Base-by-base conservation (phyloP, 371 early-diverging fungal genomes). In the Apophysomyces variabilis region DNA sequence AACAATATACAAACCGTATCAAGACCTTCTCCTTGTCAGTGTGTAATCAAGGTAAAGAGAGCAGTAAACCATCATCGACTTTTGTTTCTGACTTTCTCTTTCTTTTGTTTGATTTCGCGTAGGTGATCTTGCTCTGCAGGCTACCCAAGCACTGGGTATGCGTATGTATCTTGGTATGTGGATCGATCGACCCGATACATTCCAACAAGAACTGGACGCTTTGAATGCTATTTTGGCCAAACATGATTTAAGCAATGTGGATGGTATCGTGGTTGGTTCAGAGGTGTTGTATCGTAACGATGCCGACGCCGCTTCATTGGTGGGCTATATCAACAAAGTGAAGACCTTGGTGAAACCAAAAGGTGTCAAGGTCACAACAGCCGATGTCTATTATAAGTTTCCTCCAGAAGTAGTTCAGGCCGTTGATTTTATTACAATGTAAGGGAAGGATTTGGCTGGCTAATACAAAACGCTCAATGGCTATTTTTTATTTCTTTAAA, bases 241-340 rank as follows among this genome's bases (percentile, higher is more conserved):
- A 35, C 63, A 75, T 57, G 60, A 58, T 21, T 38, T 72, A 5
- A 77, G 71, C 36, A 83, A 79, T 12, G 86, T 88, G 3, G 73
- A 76, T 38, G 82, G 78, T 14, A 66, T 87, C 41, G 80, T 88
- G 64, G 88, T 87, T 21, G 90, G 90, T 14, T 88, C 85, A 39
- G 89, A 89, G 46, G 83, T 84, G 5, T 71, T 89, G 12, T 88
- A 88, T 65, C 84, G 90, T 70, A 63, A 77, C 32, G 85, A 86
- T 3, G 74, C 82, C 50, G 78, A 78, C 65, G 68, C 63, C 0
- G 68, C 75, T 26, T 59, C 74, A 14, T 65, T 82, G 65, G 67
- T 67, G 1, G 72, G 77, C 5, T 83, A 83, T 41, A 70, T 80
- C 39, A 58, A 62, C 9, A 59, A 77, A 14, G 76, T 78, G 47